A percentile compares a stretch with the other conserved stretches of the same genome.
Evolutionary conservation across 345 rosid genomes (phyloP).

Genomic region (Cochlearia excelsa): DNA sequence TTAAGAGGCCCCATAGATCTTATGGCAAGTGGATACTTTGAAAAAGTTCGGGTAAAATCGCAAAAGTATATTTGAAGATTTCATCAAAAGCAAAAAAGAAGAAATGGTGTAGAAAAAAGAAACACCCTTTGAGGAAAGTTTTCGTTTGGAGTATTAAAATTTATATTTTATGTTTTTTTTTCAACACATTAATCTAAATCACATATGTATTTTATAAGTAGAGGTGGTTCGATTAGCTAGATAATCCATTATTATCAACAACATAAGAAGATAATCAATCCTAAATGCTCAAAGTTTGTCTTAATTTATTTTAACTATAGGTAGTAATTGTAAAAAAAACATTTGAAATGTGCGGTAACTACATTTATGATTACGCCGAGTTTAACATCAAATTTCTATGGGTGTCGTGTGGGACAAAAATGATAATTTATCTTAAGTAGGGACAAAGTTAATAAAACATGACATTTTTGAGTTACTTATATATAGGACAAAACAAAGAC

Average conservation of each 20-base stretch:
- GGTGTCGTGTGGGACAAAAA: conserved; percentile 19
- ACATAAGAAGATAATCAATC: too few species aligned
- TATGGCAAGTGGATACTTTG: conserved; percentile 35
- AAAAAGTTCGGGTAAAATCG: conserved; percentile 31
- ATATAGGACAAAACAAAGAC: conserved; percentile 17
- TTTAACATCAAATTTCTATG: conserved; percentile 11
- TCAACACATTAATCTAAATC: too few species aligned
- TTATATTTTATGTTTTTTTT: too few species aligned
- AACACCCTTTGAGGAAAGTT: conserved; percentile 27
- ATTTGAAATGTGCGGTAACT: not conserved
- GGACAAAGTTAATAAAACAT: conserved; percentile 11
- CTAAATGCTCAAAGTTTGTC: too few species aligned
- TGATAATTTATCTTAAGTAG: conserved; percentile 20
- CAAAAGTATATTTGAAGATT: conserved; percentile 35
- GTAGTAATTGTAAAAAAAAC: not conserved
- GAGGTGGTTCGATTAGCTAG: too few species aligned
- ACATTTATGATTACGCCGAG: conserved; percentile 18
- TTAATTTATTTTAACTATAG: not conserved
- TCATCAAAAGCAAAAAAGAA: conserved; percentile 32
- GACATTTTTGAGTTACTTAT: conserved; percentile 19
- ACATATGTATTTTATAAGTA: too few species aligned
- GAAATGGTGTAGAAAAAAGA: conserved; percentile 15
- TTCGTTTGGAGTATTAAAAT: conserved; percentile 31
- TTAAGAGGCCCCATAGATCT: conserved; percentile 50
- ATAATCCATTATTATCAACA: too few species aligned